These are phyloP conservation scores for Castanopsis chinensis DNA, from an alignment of 306 rosid genomes.

Conservation along the genomic window DNA sequence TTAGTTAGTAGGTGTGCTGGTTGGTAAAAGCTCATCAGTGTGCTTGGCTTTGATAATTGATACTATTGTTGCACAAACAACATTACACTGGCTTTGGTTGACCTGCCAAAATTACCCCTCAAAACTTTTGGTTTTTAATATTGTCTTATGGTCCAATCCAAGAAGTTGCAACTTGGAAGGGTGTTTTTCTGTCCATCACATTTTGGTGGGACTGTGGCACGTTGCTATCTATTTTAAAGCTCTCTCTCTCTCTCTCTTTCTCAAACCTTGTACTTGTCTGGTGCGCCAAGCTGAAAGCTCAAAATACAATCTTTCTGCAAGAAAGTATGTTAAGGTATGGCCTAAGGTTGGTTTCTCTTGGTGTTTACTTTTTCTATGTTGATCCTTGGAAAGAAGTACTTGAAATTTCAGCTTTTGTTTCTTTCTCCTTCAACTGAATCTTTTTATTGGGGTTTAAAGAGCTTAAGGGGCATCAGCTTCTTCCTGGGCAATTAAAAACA, in stretches of 20 bases:
- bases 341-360: conserved; percentile 32
- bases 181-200: neutral
- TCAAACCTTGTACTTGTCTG: neutral
- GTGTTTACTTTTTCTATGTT: conserved; percentile 2
- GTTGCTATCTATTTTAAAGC: neutral
- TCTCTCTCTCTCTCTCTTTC: conserved; percentile 1
- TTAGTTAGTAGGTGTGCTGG: too few species aligned
- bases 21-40: too few species aligned
- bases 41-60: too few species aligned
- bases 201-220: neutral
- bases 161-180: neutral
- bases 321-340: conserved; percentile 33
- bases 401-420: neutral
- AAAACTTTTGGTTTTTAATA: too few species aligned
- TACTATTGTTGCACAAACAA: too few species aligned
- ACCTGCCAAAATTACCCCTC: too few species aligned
- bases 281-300: conserved; percentile 4
- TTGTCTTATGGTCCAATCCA: neutral
- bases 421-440: neutral
- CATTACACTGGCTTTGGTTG: too few species aligned
- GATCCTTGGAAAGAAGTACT: neutral
- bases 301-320: conserved; percentile 12
- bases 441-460: neutral
- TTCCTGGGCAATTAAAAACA: neutral
- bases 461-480: neutral